phyloP scores from a whole-genome alignment of 2,329 filamentous ascomycete genomes.

The Sclerotinia trifoliorum region DNA sequence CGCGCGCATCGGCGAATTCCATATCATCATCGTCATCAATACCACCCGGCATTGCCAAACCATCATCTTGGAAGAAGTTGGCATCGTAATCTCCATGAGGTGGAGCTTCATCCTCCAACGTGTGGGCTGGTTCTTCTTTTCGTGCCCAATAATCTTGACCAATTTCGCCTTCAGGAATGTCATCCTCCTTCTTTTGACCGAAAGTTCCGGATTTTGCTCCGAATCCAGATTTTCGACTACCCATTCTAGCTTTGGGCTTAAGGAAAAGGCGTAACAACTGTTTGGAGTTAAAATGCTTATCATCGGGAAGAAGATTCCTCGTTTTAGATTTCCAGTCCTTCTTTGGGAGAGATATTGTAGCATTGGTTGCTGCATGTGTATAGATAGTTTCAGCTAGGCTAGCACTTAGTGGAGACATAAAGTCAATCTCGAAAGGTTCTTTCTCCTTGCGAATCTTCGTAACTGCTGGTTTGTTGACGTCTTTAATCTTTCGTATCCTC shows the following conservation, averaged over 20 bases:
- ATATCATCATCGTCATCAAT: slow-evolving; percentile 62
- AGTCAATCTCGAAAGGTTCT: slow-evolving; percentile 94
- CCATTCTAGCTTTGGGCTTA: slow-evolving; percentile 86
- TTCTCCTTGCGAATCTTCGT: slow-evolving; percentile 83
- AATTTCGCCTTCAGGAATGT: slow-evolving; percentile 71
- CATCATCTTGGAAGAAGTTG: slow-evolving; percentile 94
- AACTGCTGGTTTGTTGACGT: slow-evolving; percentile 61
- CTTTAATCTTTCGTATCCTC: slow-evolving; percentile 93
- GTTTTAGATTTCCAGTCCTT: slow-evolving; percentile 95
- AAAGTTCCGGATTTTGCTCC: slow-evolving; percentile 47
- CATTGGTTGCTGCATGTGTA: slow-evolving; percentile 75
- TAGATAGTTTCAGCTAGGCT: slow-evolving; percentile 74
- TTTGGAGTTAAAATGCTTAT: slow-evolving; percentile 96
- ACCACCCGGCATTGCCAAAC: slow-evolving; percentile 64
- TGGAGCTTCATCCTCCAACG: slow-evolving; percentile 55
- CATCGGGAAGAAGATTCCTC: slow-evolving; percentile 88
- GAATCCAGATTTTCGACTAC: slow-evolving; percentile 59
- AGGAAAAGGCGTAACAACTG: slow-evolving; percentile 87
- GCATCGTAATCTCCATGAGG: slow-evolving; percentile 85
- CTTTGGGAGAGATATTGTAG: slow-evolving; percentile 81
- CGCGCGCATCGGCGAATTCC: slow-evolving; percentile 77
- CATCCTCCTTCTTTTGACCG: slow-evolving; percentile 50
- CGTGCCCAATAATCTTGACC: slow-evolving; percentile 95
- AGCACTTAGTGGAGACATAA: slow-evolving; percentile 70
- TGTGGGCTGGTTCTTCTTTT: slow-evolving; percentile 51